Conservation (phyloP, 1,284 basidiomycete species). For the Xerocomus subilludens region DNA sequence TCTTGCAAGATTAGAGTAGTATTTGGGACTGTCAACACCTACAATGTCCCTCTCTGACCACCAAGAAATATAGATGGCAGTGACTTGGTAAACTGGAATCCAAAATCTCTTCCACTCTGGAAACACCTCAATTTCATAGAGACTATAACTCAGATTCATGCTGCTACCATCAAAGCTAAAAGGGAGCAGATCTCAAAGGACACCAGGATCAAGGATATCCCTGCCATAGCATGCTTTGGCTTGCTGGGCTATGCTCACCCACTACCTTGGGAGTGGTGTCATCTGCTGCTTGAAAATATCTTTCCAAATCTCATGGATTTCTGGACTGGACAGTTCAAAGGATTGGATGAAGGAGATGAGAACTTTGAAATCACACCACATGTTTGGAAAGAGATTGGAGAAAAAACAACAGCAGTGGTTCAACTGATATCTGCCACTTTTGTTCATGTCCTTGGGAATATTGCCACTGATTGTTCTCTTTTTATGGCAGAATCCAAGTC, state of each 20-base stretch:
- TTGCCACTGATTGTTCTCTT: conserved; percentile 6
- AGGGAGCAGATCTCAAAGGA: conserved; percentile 37
- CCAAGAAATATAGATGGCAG: not conserved
- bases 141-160: not conserved
- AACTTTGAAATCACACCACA: conserved; percentile 32
- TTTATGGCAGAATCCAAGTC: conserved; percentile 10
- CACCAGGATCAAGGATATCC: conserved; percentile 44
- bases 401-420: conserved; percentile 25
- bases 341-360: conserved; percentile 36
- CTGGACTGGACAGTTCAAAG: conserved; percentile 52
- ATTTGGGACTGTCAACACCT: not conserved
- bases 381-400: conserved; percentile 43
- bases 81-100: not conserved
- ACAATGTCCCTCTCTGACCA: not conserved
- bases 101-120: not conserved
- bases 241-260: conserved; percentile 41
- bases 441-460: conserved; percentile 18
- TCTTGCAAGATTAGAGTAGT: not conserved
- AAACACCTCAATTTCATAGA: not conserved
- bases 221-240: conserved; percentile 35
- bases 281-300: conserved; percentile 49
- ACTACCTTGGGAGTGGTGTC: conserved; percentile 52
- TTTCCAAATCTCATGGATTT: conserved; percentile 42
- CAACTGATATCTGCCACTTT: conserved; percentile 23
- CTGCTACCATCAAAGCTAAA: conserved; percentile 15